phyloP scores from a whole-genome alignment of 1,284 basidiomycete species.

The Pseudozyma flocculosa region DNA sequence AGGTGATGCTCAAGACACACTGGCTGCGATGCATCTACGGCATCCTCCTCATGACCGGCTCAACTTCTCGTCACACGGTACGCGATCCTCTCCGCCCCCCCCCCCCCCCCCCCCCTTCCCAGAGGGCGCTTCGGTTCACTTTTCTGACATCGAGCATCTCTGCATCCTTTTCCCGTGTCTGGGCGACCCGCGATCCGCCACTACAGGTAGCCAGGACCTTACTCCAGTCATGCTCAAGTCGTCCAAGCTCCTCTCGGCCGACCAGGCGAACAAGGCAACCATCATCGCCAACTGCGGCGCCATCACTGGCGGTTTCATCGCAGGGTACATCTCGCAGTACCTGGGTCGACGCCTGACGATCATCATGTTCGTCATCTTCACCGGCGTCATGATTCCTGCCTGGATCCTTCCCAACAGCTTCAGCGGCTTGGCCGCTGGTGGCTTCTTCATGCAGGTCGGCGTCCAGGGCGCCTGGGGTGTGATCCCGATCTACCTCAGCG shows the following conservation, averaged over 20 bases:
- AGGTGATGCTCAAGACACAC: slow-evolving; percentile 75
- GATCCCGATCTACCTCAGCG: slow-evolving; percentile 82
- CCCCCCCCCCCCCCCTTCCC: too few species aligned
- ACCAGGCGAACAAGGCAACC: slow-evolving; percentile 76
- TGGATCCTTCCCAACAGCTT: slow-evolving; percentile 60
- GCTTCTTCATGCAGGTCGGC: slow-evolving; percentile 62
- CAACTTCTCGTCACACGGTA: slow-evolving; percentile 76
- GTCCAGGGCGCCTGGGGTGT: slow-evolving; percentile 63
- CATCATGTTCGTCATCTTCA: slow-evolving; percentile 62
- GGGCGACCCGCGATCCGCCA: too few species aligned
- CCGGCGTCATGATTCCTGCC: slow-evolving; percentile 47
- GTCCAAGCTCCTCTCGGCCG: slow-evolving; percentile 53
- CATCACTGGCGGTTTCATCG: slow-evolving; percentile 73
- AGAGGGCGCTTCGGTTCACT: too few species aligned
- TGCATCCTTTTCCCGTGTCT: too few species aligned
- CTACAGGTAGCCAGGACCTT: slow-evolving; percentile 49
- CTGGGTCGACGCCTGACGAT: slow-evolving; percentile 86
- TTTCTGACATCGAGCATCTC: too few species aligned
- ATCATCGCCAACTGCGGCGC: slow-evolving; percentile 85
- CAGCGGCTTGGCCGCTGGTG: slow-evolving; percentile 56
- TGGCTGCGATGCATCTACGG: slow-evolving; percentile 86
- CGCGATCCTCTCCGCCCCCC: too few species aligned
- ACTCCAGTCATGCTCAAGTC: slow-evolving; percentile 52
- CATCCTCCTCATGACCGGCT: slow-evolving; percentile 63
- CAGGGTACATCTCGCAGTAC: slow-evolving; percentile 78